Evolutionary conservation across 495 filamentous ascomycete genomes (phyloP), one percentile per base, ranked within the genome.

Genomic region (Xylaria flabelliformis): DNA sequence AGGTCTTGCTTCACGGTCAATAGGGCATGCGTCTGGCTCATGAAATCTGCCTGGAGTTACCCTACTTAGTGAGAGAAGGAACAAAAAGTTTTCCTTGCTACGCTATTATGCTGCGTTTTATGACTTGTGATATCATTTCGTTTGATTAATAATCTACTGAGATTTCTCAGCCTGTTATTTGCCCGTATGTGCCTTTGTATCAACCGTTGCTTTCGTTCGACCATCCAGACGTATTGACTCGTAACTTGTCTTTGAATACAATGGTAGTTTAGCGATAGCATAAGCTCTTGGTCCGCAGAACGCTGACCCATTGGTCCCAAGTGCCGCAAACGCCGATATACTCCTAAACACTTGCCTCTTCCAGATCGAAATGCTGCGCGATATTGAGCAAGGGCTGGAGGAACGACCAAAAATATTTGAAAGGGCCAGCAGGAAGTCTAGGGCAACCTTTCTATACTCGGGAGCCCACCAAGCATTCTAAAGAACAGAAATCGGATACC

Each of bases 21-120:
- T 73, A 74, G 73, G 77, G 73, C 74, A 76, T 78, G 74, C 76
- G 66, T 76, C 69, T 69, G 77, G 77, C 76, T 74, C 77, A 79
- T 79, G 76, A 76, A 72, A 76, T 78, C 72, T 75, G 76, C 73
- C 73, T 74, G 77, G 77, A 74, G 77, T 79, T 78, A 78, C 66
- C 67, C 73, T 76, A 76, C 73, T 68, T 78, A 79, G 77, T 79
- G 69, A 75, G 74, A 72, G 64, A 72, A 76, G 77, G 74, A 78
- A 79, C 65, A 75, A 71, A 44, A 75, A 73, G 72, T 73, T 70
- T 73, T 79, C 64, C 75, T 70, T 46, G 69, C 70, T 67, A 73
- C 75, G 59, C 36, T 72, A 48, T 41, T 50, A 59, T 67, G 55
- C 63, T 59, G 62, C 42, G 19, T 67, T 58, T 72, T 67, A 59